Base-by-base conservation (phyloP, 2,329 filamentous ascomycete genomes). In the Parastagonospora nodorum region DNA sequence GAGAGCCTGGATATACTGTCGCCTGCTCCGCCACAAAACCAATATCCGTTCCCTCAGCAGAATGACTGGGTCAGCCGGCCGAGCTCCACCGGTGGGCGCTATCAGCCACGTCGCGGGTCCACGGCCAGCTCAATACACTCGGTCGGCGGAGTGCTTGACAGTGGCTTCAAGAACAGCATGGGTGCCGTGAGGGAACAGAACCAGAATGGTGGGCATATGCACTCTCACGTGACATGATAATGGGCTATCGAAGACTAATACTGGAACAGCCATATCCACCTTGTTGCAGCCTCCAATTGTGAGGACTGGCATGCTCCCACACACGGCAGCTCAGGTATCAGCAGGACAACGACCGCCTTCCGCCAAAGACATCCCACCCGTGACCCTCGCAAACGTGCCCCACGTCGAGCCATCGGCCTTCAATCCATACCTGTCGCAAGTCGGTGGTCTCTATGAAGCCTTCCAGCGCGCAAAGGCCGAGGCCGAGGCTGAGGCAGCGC, bases 231-330 rank as follows among this genome's bases (percentile, higher is more conserved):
- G 6, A 8, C 10, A 19, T 14, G 28, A 37, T 32, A 19, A 12
- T 33, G 8, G 19, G 30, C 9, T 32, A 30, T 24, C 27, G 15
- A 49, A 27, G 51, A 50, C 60, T 68, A 57, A 68, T 43, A 8
- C 4, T 7, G 5, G 10, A 14, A 37, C 48, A 90, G 89, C 94
- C 55, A 97, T 97, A 63, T 96, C 92, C 8, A 96, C 91, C 1
- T 82, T 97, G n/a, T 83, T 97, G 4, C 90, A 96, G 68, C 88
- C 91, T 27, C 90, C 93, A 3, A 96, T 96, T 60, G 86, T 95
- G 50, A 86, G 93, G 58, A 96, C 92, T 2, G 92, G 93, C 49
- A 82, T 96, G 42, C 81, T 92, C 47, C 89, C 92, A 16, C 88
- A 95, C 72, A 88, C 88, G 1, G 81, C 87, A 2, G 85, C 88